Evolutionary conservation across 768 basidiomycete species (phyloP).

Genomic region (Naganishia friedmannii): DNA sequence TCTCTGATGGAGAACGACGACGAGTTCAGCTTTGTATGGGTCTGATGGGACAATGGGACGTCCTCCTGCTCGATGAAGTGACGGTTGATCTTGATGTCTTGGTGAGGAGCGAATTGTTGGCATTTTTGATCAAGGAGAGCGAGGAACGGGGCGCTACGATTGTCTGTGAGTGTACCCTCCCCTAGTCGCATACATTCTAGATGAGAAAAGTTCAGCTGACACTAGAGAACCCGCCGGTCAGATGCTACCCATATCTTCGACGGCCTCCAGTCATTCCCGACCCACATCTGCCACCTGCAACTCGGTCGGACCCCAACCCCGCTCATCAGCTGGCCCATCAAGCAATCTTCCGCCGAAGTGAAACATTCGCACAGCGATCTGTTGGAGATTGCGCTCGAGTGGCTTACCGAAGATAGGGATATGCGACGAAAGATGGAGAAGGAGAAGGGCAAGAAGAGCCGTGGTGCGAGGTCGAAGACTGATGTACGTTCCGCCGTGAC

Average conservation of each 20-base stretch:
- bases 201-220: constrained; percentile 6
- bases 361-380: constrained; percentile 54
- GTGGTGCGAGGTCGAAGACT: constrained; percentile 39
- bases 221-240: constrained; percentile 46
- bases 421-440: constrained; percentile 52
- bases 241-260: constrained; percentile 98
- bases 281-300: constrained; percentile 86
- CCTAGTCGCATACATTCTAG: background rate
- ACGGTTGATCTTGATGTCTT: constrained; percentile 96
- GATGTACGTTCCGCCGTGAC: constrained; percentile 40
- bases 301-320: constrained; percentile 69
- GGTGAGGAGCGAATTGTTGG: constrained; percentile 84
- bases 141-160: constrained; percentile 77
- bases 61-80: constrained; percentile 90
- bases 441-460: constrained; percentile 60
- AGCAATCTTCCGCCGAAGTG: constrained; percentile 12
- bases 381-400: constrained; percentile 73
- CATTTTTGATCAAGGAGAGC: constrained; percentile 79
- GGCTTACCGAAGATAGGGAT: constrained; percentile 81
- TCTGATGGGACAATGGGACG: constrained; percentile 89
- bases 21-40: constrained; percentile 93
- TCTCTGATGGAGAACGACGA: constrained; percentile 93
- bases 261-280: constrained; percentile 84
- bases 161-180: constrained; percentile 60
- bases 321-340: constrained; percentile 63